Evolutionary conservation across 768 basidiomycete genomes (phyloP), one percentile per base, ranked within the genome.

Genomic region (Russula griseocarnosa): DNA sequence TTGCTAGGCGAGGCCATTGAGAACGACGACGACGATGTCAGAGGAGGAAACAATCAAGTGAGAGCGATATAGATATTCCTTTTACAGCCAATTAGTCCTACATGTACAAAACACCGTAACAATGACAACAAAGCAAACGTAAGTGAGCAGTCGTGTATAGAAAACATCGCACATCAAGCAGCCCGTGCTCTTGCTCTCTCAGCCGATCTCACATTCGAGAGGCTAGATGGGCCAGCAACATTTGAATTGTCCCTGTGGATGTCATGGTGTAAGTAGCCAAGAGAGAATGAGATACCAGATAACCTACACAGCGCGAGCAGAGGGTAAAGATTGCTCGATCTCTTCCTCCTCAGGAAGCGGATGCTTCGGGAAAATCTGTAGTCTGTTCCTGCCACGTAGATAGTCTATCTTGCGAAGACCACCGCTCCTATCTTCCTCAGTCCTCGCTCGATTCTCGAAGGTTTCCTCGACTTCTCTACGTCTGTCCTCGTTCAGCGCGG

Each of bases 1-100:
- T 72, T 75, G 63, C 73, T 70, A 32, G 66, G 66, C n/a, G 73
- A 66, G 5, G 66, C 42, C 73, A 74, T 74, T 16, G 30, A 20
- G 51, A 26, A 44, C 28, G 51, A 32, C 51, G 38, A 28, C 38
- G 22, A n/a, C 40, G 22, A n/a, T 11, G 40, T 42, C 26, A 14
- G 18, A 26, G 10, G 46, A 47, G 46, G 11, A 24, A 47, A n/a
- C 46, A 47, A 44, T 40, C 38, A 40, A 22, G 46, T 47, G 11
- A n/a, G 16, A 40, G 38, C 10, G 11, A 47, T 47, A 38, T 49
- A 32, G 24, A 44, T n/a, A 38, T 28, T 54, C 49, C 52, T 32
- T 40, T 50, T 46, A 4, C 28, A 47, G 22, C 14, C 13, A 40
- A 46, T 46, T 22, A 46, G 44, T n/a, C 44, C 44, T 46, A 22